Base-by-base conservation (phyloP, 2,329 filamentous ascomycete species). In the Graphiopsis chlorocephala region DNA sequence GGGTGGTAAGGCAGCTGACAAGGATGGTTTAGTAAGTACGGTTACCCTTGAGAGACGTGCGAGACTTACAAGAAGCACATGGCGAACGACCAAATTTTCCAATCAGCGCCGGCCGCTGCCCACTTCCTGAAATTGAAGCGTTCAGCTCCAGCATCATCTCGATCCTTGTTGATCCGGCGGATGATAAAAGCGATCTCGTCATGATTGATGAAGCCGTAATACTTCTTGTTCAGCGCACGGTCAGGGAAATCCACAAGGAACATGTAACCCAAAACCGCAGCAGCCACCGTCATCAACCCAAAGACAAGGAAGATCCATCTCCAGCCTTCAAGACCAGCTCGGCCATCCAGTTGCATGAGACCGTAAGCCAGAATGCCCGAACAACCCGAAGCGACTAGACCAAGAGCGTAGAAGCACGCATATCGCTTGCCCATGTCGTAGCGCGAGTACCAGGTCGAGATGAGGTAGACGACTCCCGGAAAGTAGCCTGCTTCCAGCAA, bases 401-500 rank as follows among this genome's bases (percentile, higher is more conserved):
- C 82, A 60, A 83, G 80, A 35, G 82, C 73, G 68, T 83, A 84
- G 75, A 84, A 85, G 20, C 80, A 70, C 0, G 79, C 75, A 23
- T 63, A 55, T 20, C 60, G 60, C 25, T 63, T 63, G 7, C 55
- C 48, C 52, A 63, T 53, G 12, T 63, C 60, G 23, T 53, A 63
- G 6, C 60, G 47, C 7, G 60, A 28, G 28, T 64, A 74, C 72
- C 72, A 92, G 38, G 87, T 90, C 65, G 85, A 88, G 23, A 92
- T 82, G 7, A 92, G 79, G 71, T 91, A 92, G 0, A 90, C 87
- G 57, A 85, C 29, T n/a, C 53, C 73, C 6, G 72, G 71, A 75
- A 91, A 92, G 67, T 71, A 72, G 11, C 72, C 71, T 8, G 86
- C 73, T 50, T 91, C 89, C 26, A 90, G 81, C 2, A 88, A 68